Evolutionary conservation across 2,329 filamentous ascomycete genomes (phyloP).

Genomic region (Beauveria medogensis): DNA sequence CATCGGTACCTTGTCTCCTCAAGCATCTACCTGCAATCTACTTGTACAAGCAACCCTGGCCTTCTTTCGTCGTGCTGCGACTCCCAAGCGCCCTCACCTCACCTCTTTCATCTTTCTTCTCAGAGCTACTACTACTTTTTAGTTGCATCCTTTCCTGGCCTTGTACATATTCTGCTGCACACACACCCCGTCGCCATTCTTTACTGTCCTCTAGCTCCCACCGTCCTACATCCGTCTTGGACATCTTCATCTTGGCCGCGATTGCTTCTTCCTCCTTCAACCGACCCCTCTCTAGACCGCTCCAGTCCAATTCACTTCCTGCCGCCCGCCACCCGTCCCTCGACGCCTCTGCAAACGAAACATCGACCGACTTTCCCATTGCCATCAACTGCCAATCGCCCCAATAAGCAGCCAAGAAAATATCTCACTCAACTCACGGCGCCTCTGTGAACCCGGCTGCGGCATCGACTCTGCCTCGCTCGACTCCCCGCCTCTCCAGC

Average conservation of each 20-base stretch:
- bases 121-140: slow-evolving; percentile 2
- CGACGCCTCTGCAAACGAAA: not conserved
- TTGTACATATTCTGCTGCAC: not conserved
- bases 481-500: slow-evolving; percentile 5
- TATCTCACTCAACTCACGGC: not conserved
- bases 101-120: not conserved
- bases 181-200: not conserved
- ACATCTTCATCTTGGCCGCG: not conserved
- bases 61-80: not conserved
- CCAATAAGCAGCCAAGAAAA: not conserved
- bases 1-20: not conserved
- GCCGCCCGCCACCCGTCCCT: not conserved
- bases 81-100: not conserved
- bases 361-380: not conserved
- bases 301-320: not conserved
- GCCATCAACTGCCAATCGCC: not conserved
- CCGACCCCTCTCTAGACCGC: not conserved
- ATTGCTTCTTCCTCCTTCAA: not conserved
- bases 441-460: not conserved
- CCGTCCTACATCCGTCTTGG: not conserved
- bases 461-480: not conserved
- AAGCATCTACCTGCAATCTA: not conserved
- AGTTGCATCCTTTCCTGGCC: slow-evolving; percentile 3
- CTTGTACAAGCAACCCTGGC: not conserved
- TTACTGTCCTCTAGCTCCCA: not conserved